Base-by-base conservation (phyloP, 768 basidiomycete genomes). In the Daedaleopsis nitida region DNA sequence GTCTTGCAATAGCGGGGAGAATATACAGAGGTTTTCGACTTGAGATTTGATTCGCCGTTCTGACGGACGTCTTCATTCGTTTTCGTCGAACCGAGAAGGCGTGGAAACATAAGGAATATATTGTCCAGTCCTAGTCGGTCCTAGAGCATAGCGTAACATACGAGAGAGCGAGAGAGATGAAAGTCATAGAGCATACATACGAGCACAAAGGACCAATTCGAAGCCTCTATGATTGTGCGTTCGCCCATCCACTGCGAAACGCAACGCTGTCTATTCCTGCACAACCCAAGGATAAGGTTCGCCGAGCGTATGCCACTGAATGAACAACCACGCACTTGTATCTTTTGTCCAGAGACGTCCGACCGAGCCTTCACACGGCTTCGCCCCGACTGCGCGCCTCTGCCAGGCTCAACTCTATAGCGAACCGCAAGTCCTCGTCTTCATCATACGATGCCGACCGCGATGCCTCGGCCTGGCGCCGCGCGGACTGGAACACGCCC, bases 371-470 rank as follows among this genome's bases (percentile, higher is more conserved):
- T 64, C 55, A 72, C 6, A 69, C 67, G 39, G 60, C 56, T 52
- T 72, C 72, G 11, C 73, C 72, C 12, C 70, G 65, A 56, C 76
- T 75, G 24, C 69, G 62, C n/a, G 85, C 86, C 67, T 91, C 90
- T 1, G 82, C 86, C 24, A 91, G 78, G 69, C 90, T 91, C 71
- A 91, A 69, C 72, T 87, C 86, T 13, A 91, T 80, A 12, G 84
- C 89, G 63, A 85, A 80, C 52, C 73, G 78, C 70, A 91, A 65
- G 64, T 91, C 88, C 16, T 83, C 86, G 59, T 91, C 88, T 65
- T 85, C 79, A 16, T 81, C 27, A 32, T 32, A 32, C 27, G 27
- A 32, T 32, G 27, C 79, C 11, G 78, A 78, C 1, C 24, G 32
- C 5, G 23, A 39, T 57, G 34, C 11, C 14, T 24, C 16, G 19